Evolutionary conservation across 495 filamentous ascomycete genomes (phyloP).

Genomic region (Penicillium fimorum): DNA sequence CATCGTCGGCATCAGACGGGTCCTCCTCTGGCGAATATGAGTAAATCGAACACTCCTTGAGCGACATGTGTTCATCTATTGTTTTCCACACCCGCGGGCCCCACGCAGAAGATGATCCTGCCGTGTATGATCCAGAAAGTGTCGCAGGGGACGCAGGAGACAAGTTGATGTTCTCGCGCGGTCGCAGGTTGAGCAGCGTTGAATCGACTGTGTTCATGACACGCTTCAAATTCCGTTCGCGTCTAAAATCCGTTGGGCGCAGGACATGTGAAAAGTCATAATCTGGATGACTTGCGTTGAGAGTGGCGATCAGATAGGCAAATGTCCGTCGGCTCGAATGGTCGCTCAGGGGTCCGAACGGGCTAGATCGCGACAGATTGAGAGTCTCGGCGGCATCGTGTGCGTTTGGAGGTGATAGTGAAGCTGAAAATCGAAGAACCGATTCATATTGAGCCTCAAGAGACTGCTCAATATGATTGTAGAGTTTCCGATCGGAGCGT

Average conservation of each 20-base stretch:
- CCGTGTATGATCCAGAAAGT: slow-evolving; percentile 43
- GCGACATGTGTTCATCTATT: slow-evolving; percentile 87
- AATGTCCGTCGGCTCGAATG: slow-evolving; percentile 85
- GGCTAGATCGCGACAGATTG: slow-evolving; percentile 78
- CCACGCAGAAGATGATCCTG: slow-evolving; percentile 56
- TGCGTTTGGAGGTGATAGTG: slow-evolving; percentile 73
- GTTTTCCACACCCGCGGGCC: slow-evolving; percentile 83
- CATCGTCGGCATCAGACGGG: slow-evolving; percentile 85
- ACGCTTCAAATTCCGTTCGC: slow-evolving; percentile 67
- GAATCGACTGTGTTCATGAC: slow-evolving; percentile 85
- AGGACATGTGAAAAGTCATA: slow-evolving; percentile 95
- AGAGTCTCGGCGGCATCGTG: slow-evolving; percentile 53
- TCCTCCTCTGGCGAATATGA: slow-evolving; percentile 81
- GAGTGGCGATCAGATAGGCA: slow-evolving; percentile 92
- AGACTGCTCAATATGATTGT: slow-evolving; percentile 87
- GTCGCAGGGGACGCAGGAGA: slow-evolving; percentile 48
- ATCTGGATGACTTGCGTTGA: slow-evolving; percentile 96
- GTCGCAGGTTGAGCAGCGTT: slow-evolving; percentile 79
- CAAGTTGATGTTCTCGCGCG: slow-evolving; percentile 49
- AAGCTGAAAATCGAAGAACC: slow-evolving; percentile 74
- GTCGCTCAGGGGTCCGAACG: slow-evolving; percentile 86
- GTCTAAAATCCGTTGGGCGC: slow-evolving; percentile 81
- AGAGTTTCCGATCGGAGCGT: slow-evolving; percentile 91
- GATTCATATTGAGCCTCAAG: slow-evolving; percentile 89
- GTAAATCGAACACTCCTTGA: slow-evolving; percentile 82